Conservation (phyloP, 75 land plant species). For the Pinus taeda region DNA sequence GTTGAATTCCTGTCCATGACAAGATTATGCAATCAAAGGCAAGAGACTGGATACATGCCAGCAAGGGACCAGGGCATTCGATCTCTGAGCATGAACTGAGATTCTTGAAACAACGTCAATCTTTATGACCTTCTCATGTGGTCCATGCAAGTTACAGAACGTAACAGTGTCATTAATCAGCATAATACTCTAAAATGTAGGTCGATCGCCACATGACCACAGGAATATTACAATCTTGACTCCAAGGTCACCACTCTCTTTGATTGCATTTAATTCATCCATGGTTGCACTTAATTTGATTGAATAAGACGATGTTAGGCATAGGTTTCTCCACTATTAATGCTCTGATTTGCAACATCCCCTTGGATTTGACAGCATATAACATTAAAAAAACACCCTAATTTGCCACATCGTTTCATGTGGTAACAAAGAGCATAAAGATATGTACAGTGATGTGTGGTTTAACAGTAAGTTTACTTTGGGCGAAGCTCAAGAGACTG, state of each 20-base stretch:
- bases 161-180: constrained; percentile 7
- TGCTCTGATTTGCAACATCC: too few relatives aligned
- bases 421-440: too few relatives aligned
- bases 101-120: constrained; percentile 1
- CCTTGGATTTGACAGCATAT: too few relatives aligned
- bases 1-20: background rate
- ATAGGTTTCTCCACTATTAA: too few relatives aligned
- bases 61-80: constrained; percentile 14
- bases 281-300: too few relatives aligned
- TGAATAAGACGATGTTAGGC: too few relatives aligned
- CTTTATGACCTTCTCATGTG: constrained; percentile 7
- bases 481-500: too few relatives aligned
- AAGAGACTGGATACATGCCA: constrained; percentile 13
- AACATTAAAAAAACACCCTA: too few relatives aligned
- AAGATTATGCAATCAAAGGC: constrained; percentile 8
- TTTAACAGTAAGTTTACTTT: too few relatives aligned
- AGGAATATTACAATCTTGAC: constrained; percentile 8
- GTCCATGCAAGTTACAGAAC: constrained; percentile 13
- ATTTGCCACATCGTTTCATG: too few relatives aligned
- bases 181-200: constrained; percentile 19
- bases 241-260: constrained; percentile 3
- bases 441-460: too few relatives aligned
- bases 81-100: constrained; percentile 13
- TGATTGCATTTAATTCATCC: background rate
- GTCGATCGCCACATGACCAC: constrained; percentile 18